Conservation (phyloP, 345 rosid species). For the Pistacia atlantica region DNA sequence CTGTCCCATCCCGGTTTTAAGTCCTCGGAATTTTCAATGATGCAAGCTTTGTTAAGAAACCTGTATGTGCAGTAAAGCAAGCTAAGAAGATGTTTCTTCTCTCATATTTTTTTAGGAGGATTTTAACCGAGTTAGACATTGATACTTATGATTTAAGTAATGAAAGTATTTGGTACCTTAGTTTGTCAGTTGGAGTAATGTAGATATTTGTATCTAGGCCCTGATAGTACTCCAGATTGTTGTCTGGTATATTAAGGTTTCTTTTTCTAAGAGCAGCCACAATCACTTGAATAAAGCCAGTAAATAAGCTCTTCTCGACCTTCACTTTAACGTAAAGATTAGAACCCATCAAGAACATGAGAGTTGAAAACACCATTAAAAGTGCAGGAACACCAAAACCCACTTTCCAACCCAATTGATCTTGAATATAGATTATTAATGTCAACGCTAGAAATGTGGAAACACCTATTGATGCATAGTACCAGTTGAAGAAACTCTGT, state of each 20-base stretch:
- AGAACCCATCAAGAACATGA: conserved; percentile 33
- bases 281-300: conserved; percentile 29
- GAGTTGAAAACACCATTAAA: conserved; percentile 30
- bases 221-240: not conserved
- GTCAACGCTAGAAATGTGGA: conserved; percentile 25
- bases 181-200: not conserved
- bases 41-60: conserved; percentile 63
- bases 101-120: not conserved
- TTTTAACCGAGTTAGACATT: not conserved
- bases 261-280: conserved; percentile 9
- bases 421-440: conserved; percentile 35
- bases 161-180: not conserved
- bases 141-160: not conserved
- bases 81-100: not conserved
- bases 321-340: conserved; percentile 28
- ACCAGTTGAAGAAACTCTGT: conserved; percentile 39
- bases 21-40: conserved; percentile 36
- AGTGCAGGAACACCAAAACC: conserved; percentile 35
- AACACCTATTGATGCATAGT: conserved; percentile 26
- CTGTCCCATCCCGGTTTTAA: conserved; percentile 33
- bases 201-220: not conserved
- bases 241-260: not conserved
- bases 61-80: conserved; percentile 17
- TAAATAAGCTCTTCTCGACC: conserved; percentile 28
- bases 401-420: conserved; percentile 35